Conservation (phyloP, 2,329 filamentous ascomycete species). For the Talaromyces funiculosus region DNA sequence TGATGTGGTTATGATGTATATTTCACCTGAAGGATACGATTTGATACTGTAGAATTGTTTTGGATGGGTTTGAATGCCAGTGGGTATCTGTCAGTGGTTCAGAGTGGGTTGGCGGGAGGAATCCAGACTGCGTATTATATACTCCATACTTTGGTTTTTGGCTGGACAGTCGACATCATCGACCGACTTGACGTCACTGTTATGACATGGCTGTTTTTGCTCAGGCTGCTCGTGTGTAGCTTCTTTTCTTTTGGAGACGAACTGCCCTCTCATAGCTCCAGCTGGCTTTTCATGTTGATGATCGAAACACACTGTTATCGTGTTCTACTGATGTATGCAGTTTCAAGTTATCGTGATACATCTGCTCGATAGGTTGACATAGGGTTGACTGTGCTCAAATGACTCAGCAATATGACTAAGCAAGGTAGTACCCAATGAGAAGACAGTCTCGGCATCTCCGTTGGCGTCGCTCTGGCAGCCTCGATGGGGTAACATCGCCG, state of each 20-base stretch:
- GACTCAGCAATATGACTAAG: conserved; percentile 6
- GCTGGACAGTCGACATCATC: conserved; percentile 9
- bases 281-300: not conserved
- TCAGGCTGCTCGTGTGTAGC: not conserved
- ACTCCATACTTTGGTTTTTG: too few relatives aligned
- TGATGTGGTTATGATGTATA: not conserved
- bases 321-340: not conserved
- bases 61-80: not conserved
- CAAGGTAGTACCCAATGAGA: not conserved
- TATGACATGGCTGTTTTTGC: not conserved
- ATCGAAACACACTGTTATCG: not conserved
- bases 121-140: not conserved
- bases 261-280: not conserved
- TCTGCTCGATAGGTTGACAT: not conserved
- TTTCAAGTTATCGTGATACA: not conserved
- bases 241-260: not conserved
- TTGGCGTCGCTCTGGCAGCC: not conserved
- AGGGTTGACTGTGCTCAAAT: too few relatives aligned
- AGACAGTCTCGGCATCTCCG: not conserved
- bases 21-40: not conserved
- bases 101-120: not conserved
- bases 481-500: conserved; percentile 1
- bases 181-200: conserved; percentile 3
- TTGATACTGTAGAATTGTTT: not conserved
- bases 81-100: not conserved